Evolutionary conservation across 495 filamentous ascomycete species (phyloP).

Genomic region (Margaritispora aquatica): DNA sequence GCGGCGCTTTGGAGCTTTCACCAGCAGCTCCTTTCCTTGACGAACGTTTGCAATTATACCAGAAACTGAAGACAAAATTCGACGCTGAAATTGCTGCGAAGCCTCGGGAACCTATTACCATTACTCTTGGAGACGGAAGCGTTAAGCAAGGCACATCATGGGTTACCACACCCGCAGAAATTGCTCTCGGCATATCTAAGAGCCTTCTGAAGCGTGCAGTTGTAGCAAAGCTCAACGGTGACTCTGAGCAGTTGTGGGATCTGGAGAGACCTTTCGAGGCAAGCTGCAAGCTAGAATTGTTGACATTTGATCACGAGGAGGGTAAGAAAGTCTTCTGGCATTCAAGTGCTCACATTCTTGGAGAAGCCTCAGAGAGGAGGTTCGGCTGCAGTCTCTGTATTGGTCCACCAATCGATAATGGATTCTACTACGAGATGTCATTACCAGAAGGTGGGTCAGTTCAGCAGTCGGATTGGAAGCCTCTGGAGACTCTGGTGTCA

Average conservation of each 20-base stretch:
- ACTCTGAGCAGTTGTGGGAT: conserved; percentile 71
- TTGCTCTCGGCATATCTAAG: conserved; percentile 64
- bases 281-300: conserved; percentile 68
- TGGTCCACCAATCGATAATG: conserved; percentile 85
- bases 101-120: conserved; percentile 59
- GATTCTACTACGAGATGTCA: conserved; percentile 98
- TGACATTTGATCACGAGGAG: conserved; percentile 79
- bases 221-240: conserved; percentile 73
- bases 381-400: conserved; percentile 89
- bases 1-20: conserved; percentile 47
- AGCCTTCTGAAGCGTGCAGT: conserved; percentile 68
- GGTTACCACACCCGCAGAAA: conserved; percentile 63
- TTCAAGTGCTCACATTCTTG: conserved; percentile 87
- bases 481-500: conserved; percentile 66
- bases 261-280: conserved; percentile 81
- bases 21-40: conserved; percentile 74
- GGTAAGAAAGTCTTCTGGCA: conserved; percentile 90
- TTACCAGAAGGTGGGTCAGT: conserved; percentile 72
- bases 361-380: conserved; percentile 82
- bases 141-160: conserved; percentile 58
- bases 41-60: conserved; percentile 79
- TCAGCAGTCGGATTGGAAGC: conserved; percentile 65
- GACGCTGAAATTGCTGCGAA: conserved; percentile 64
- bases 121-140: conserved; percentile 59
- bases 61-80: conserved; percentile 76